Conservation (phyloP, 768 basidiomycete species). For the Hypholoma fasciculare region DNA sequence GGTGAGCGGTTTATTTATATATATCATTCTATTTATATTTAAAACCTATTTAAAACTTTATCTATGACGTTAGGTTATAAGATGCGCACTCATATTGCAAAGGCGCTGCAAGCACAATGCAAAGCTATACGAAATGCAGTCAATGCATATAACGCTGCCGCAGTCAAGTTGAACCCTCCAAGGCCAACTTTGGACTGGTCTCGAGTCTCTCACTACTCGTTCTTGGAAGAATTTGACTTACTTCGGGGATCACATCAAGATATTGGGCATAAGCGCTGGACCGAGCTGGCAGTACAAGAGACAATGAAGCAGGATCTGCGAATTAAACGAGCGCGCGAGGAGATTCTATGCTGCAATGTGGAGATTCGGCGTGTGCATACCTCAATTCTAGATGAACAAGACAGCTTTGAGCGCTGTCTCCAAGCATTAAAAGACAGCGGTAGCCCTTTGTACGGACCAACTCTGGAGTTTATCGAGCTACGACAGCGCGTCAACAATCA, state of each 20-base stretch:
- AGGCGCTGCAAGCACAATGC: conserved; percentile 28
- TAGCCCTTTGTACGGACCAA: not conserved
- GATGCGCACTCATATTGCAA: conserved; percentile 30
- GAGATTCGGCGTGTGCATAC: conserved; percentile 28
- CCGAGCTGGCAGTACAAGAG: conserved; percentile 18
- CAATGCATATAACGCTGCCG: conserved; percentile 29
- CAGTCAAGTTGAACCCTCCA: conserved; percentile 16
- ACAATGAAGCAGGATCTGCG: conserved; percentile 27
- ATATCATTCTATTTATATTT: not conserved
- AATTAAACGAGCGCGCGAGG: conserved; percentile 29
- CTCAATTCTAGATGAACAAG: conserved; percentile 23
- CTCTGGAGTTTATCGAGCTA: not conserved
- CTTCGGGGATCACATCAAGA: conserved; percentile 29
- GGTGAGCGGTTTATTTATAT: conserved; percentile 22
- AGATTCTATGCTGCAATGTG: conserved; percentile 28
- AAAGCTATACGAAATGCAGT: conserved; percentile 32
- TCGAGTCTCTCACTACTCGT: conserved; percentile 15
- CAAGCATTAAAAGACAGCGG: not conserved
- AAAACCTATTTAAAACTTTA: not conserved
- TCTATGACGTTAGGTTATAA: conserved; percentile 29
- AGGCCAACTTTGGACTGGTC: conserved; percentile 19
- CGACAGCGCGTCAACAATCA: not conserved
- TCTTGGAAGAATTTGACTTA: conserved; percentile 31
- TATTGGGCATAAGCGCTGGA: conserved; percentile 28
- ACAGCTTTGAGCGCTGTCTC: not conserved